These are phyloP conservation scores for Fusarium proliferatum DNA, from an alignment of 2,329 filamentous ascomycete genomes.

Conservation along the genomic window DNA sequence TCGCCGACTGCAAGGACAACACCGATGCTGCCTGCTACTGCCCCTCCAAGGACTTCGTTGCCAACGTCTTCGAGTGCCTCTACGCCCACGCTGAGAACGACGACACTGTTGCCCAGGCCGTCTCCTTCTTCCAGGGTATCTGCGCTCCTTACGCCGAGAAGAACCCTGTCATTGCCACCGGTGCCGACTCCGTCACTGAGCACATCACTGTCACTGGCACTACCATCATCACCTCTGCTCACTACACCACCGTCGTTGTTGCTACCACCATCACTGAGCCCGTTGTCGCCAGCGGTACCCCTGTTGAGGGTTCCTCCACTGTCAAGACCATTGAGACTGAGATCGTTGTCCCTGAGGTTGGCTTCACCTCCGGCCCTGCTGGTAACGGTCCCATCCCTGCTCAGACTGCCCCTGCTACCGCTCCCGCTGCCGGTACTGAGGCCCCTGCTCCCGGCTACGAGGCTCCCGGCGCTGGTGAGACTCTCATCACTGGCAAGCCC, in stretches of 20 bases:
- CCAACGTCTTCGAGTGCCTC: conserved; percentile 84
- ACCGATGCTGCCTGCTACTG: conserved; percentile 88
- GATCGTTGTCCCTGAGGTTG: conserved; percentile 65
- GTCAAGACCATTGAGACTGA: conserved; percentile 63
- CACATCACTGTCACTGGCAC: conserved; percentile 66
- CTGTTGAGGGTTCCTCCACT: conserved; percentile 57
- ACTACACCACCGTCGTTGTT: conserved; percentile 64
- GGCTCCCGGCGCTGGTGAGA: conserved; percentile 27
- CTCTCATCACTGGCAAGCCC: conserved; percentile 43
- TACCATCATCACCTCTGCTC: conserved; percentile 62
- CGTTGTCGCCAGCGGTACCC: conserved; percentile 60
- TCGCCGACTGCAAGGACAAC: conserved; percentile 81
- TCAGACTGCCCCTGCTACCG: conserved; percentile 55
- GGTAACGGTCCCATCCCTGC: conserved; percentile 43
- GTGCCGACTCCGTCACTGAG: conserved; percentile 72
- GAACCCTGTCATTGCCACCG: conserved; percentile 89
- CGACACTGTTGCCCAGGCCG: conserved; percentile 74
- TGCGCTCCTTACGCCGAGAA: conserved; percentile 78
- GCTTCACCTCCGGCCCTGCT: conserved; percentile 55
- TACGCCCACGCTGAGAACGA: conserved; percentile 77
- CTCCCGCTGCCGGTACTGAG: conserved; percentile 47
- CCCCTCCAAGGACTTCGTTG: conserved; percentile 79
- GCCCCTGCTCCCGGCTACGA: conserved; percentile 35
- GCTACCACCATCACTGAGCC: conserved; percentile 61
- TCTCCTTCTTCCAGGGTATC: conserved; percentile 90